Evolutionary conservation across 179 eudicot species (phyloP).

Genomic region (Pouteria campechiana): DNA sequence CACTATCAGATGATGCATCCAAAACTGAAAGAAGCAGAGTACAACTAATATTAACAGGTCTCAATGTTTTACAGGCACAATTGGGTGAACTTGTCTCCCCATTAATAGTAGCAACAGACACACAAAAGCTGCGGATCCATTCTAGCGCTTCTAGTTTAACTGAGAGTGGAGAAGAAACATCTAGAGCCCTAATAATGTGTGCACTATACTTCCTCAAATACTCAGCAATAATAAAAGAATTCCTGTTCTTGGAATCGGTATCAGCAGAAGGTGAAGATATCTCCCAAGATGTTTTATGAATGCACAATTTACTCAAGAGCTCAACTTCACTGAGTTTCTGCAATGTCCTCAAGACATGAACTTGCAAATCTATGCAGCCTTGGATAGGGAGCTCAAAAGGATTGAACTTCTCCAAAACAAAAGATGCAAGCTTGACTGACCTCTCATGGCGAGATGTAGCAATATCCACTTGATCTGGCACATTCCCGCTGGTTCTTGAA

Average conservation of each 20-base stretch:
- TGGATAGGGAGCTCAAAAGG: conserved; percentile 37
- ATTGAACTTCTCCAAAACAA: conserved; percentile 36
- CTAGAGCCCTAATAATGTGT: conserved; percentile 57
- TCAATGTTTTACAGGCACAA: conserved; percentile 36
- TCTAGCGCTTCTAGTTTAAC: conserved; percentile 67
- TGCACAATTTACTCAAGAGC: conserved; percentile 49
- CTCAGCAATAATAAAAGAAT: conserved; percentile 24
- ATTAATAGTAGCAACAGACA: conserved; percentile 31
- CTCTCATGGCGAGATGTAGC: conserved; percentile 41
- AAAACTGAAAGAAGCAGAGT: conserved; percentile 51
- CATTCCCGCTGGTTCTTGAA: conserved; percentile 29
- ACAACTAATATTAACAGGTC: conserved; percentile 35
- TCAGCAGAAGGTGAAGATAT: conserved; percentile 2
- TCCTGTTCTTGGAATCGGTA: conserved; percentile 6
- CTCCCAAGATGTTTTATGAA: conserved; percentile 13
- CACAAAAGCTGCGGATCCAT: conserved; percentile 61
- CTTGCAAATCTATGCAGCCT: conserved; percentile 53
- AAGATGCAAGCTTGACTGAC: conserved; percentile 45
- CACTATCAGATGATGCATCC: conserved; percentile 81
- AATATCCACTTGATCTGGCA: conserved; percentile 37
- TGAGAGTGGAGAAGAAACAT: conserved; percentile 50
- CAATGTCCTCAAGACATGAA: conserved; percentile 49
- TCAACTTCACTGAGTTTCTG: conserved; percentile 50
- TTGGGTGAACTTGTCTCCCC: conserved; percentile 24
- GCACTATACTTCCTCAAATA: conserved; percentile 50